Evolutionary conservation across 1,139 yeast genomes (phyloP).

Genomic region (Saccharomycopsis phalli): DNA sequence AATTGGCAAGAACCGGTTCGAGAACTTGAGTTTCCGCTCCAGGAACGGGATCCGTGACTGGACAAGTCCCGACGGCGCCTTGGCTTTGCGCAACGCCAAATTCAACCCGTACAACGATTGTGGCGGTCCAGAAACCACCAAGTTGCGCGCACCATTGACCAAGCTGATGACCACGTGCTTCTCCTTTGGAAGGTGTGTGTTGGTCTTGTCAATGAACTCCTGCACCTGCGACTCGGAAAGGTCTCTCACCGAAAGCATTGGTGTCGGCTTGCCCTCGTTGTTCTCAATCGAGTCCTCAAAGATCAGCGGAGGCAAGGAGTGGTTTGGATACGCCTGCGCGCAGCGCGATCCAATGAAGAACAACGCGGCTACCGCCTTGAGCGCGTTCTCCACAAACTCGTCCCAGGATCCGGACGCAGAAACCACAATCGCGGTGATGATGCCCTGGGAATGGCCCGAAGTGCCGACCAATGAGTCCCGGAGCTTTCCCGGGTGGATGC

Average conservation of each 20-base stretch:
- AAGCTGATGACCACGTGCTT: slow-evolving; percentile 87
- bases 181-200: slow-evolving; percentile 85
- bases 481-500: slow-evolving; percentile 84
- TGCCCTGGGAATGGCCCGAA: slow-evolving; percentile 98
- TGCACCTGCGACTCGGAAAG: slow-evolving; percentile 74
- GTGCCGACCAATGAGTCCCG: slow-evolving; percentile 68
- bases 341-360: slow-evolving; percentile 93
- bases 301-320: slow-evolving; percentile 89
- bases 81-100: slow-evolving; percentile 82
- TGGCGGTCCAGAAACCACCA: slow-evolving; percentile 97
- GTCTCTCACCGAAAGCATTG: slow-evolving; percentile 93
- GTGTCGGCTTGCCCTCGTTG: slow-evolving; percentile 95
- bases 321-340: slow-evolving; percentile 83
- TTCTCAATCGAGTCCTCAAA: slow-evolving; percentile 87
- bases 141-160: slow-evolving; percentile 89
- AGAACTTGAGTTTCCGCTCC: slow-evolving; percentile 86
- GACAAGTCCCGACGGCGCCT: slow-evolving; percentile 90
- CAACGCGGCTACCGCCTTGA: slow-evolving; percentile 73
- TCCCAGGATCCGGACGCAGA: slow-evolving; percentile 86
- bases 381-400: slow-evolving; percentile 59
- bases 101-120: slow-evolving; percentile 97
- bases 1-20: slow-evolving; percentile 91
- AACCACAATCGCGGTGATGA: slow-evolving; percentile 86
- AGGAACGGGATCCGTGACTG: slow-evolving; percentile 91
- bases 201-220: slow-evolving; percentile 72